Base-by-base conservation (phyloP, 495 filamentous ascomycete genomes). In the Articulospora tetracladia region DNA sequence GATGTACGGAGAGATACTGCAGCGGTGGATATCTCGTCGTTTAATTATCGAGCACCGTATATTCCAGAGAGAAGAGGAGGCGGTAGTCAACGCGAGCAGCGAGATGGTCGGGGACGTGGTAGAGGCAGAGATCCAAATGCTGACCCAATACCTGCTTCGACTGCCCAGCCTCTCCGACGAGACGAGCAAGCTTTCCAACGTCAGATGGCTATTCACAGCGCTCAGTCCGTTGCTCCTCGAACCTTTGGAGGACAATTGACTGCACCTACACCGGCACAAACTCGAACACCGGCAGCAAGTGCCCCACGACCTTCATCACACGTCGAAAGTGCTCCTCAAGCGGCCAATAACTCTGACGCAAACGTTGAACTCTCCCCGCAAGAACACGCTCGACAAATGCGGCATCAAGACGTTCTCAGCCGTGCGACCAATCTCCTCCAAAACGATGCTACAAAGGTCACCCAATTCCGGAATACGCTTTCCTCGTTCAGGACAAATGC, bases 101-200 rank as follows among this genome's bases (percentile, higher is more conserved):
- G 73, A 36, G 68, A 76, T 50, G 71, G 78, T n/a, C 69, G 77
- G 48, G 76, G 79, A n/a, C 65, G 82, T 26, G 70, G 77, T 26
- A 75, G 80, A 36, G 79, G 76, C 15, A 73, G 79, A 24, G 82
- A 85, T 60, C 76, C 77, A 6, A 94, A 93, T 69, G 78, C 90
- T 1, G 93, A 97, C 56, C 76, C 90, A 24, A 69, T 93, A 17
- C 91, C 92, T 10, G 74, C 79, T 8, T 91, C 90, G 27, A 90
- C 88, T 41, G 91, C 90, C 0, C 92, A 94, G 58, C 90, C 92
- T 11, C 70, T 97, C 72, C 78, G 86, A 60, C 76, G 94, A 73
- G 94, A 93, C 63, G 90, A 98, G 70, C 74, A 97, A 26, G 95
- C 95, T 30, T 96, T 92, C 68, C 93, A 97, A 66, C 80, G 95